Evolutionary conservation across 2,329 filamentous ascomycete genomes (phyloP), one percentile per base, ranked within the genome.

Genomic region (Claviceps digitariae): DNA sequence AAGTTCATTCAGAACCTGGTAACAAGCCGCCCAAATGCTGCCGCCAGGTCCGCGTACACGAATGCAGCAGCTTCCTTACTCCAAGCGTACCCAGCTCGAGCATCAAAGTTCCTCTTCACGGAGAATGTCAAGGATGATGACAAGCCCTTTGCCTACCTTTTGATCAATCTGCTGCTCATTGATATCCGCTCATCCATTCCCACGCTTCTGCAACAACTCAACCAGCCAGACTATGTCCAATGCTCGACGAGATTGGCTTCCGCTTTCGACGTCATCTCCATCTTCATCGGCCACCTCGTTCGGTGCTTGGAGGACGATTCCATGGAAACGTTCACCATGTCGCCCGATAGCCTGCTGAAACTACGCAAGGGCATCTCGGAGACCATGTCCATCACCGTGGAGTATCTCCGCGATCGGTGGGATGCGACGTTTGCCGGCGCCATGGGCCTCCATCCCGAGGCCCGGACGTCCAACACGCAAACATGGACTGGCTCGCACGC

Each of bases 361-460:
- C 67, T 86, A 6, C 75, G 81, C 41, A 78, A 74, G 50, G 71
- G 75, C 52, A 74, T 86, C 50, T 73, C 76, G 1, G 83, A 87
- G 60, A 81, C 82, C 3, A 73, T 86, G 61, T 80, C 79, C 0
- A 66, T 82, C 1, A 75, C 77, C 0, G 74, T 83, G 55, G 83
- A 86, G 65, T 83, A 82, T 62, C 72, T 87, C 1, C 76, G 82
- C 43, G 84, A 87, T 61, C 70, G 83, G n/a, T 86, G 81, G 79
- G 83, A 87, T 61, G 79, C 79, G 4, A 77, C 78, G 2, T 70
- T 79, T n/a, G 77, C 81, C 3, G 82, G 81, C 12, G 77, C 78
- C 7, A 74, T 77, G 63, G 81, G 81, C 2, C 63, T 85, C 7
- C 78, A 85, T 60, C 77, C 76, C 1, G 74, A 77, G 10, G 78